Base-by-base conservation (phyloP, 345 rosid genomes). In the Citrus glauca region DNA sequence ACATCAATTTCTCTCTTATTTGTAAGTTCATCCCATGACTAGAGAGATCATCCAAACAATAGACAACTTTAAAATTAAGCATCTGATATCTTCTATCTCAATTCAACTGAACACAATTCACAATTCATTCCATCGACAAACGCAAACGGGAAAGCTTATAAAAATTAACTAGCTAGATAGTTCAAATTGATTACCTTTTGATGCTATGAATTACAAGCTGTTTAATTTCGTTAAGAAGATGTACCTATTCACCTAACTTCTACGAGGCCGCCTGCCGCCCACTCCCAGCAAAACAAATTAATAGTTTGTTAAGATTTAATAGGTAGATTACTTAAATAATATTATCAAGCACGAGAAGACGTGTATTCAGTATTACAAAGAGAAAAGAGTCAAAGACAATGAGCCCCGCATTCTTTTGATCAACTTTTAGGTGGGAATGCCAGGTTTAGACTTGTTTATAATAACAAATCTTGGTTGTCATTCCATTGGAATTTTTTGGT, bases 401-500 rank as follows among this genome's bases (percentile, higher is more conserved):
- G 66, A 17, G 13, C 4, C 42, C 11, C 61, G 22, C 61, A 60
- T 42, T 74, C n/a, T 73, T 5, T 14, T 17, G 56, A 11, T 60
- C 30, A 81, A 74, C 79, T 79, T 85, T 81, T 80, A 74, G 89
- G 90, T 79, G 82, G 81, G 82, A 78, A 72, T 68, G 79, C 73
- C 55, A 75, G 66, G 85, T 75, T 70, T 68, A 60, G 19, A 38
- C 16, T 75, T 66, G 20, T 32, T 42, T 13, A 6, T 67, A n/a
- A 63, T 80, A 72, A 69, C 72, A 79, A 79, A 79, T 72, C 81
- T 73, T 79, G 82, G 90, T 72, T 89, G 92, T 83, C 92, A 78
- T 90, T 89, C 88, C 64, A 32, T 79, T 87, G 90, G 90, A 82
- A 78, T 83, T 76, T 76, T 80, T 85, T 77, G 84, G 82, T 80